phyloP scores from a whole-genome alignment of 129 eudicot genomes.

The Pittosporum tobira region DNA sequence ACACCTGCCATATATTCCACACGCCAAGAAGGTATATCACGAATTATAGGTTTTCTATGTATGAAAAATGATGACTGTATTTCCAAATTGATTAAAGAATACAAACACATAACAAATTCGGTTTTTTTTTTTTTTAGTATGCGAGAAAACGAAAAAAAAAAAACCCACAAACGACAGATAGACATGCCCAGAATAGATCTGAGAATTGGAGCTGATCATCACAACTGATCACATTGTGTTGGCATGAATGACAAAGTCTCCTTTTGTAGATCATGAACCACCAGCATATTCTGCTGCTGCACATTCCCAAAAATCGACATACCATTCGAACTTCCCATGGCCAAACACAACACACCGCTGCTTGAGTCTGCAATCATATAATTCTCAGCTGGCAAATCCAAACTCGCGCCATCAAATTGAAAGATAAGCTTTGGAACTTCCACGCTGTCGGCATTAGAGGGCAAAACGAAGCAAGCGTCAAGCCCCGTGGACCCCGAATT shows the following conservation, averaged over 20 bases:
- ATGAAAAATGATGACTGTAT: no score
- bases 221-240: slow-evolving; percentile 47
- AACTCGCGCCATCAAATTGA: slow-evolving; percentile 49
- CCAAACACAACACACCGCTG: slow-evolving; percentile 57
- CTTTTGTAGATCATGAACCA: slow-evolving; percentile 62
- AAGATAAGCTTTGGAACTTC: slow-evolving; percentile 61
- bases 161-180: no score
- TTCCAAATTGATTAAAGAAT: no score
- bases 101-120: no score
- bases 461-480: slow-evolving; percentile 61
- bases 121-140: no score
- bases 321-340: slow-evolving; percentile 66
- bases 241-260: slow-evolving; percentile 64
- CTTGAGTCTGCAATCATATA: slow-evolving; percentile 54
- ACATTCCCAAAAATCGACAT: slow-evolving; percentile 78
- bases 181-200: no score
- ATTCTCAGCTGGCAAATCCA: slow-evolving; percentile 65
- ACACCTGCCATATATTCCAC: no score
- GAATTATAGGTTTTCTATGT: no score
- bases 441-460: slow-evolving; percentile 17
- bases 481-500: slow-evolving; percentile 48
- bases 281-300: slow-evolving; percentile 69
- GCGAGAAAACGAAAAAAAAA: no score
- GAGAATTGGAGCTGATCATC: slow-evolving; percentile 6
- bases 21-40: no score